Percentiles rank a stretch among this genome's conserved stretches.
These are phyloP conservation scores for Spinacia oleracea DNA, from an alignment of 179 eudicot species.

Conservation along the genomic window DNA sequence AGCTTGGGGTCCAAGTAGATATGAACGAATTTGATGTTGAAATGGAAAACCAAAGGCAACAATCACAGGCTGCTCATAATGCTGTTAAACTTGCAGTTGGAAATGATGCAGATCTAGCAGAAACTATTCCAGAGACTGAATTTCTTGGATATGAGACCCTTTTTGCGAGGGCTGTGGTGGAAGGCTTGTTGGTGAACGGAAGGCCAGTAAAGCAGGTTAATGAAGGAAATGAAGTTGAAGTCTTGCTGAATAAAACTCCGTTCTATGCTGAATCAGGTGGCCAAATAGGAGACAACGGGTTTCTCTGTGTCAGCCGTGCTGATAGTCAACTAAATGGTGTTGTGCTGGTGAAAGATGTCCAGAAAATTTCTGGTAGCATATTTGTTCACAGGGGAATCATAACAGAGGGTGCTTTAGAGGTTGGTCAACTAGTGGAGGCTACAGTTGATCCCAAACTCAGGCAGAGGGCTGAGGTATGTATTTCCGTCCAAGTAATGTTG, in stretches of 20 bases:
- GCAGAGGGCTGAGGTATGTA: conserved; percentile 76
- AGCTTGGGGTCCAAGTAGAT: conserved; percentile 72
- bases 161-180: conserved; percentile 56
- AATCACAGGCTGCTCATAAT: conserved; percentile 95
- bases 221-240: conserved; percentile 86
- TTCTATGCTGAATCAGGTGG: conserved; percentile 99
- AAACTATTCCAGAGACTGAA: conserved; percentile 64
- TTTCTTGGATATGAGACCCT: conserved; percentile 86
- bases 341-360: conserved; percentile 83
- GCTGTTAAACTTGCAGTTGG: conserved; percentile 76
- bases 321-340: conserved; percentile 52
- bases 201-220: conserved; percentile 58
- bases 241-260: conserved; percentile 81
- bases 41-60: conserved; percentile 92
- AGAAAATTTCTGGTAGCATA: conserved; percentile 66
- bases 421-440: conserved; percentile 89
- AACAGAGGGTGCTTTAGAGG: conserved; percentile 63
- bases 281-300: conserved; percentile 90
- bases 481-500: conserved; percentile 15
- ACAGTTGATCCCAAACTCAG: conserved; percentile 81
- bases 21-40: conserved; percentile 73
- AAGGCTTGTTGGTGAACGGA: conserved; percentile 75
- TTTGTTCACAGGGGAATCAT: conserved; percentile 79
- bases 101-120: conserved; percentile 59
- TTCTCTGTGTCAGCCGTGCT: conserved; percentile 52